phyloP scores from a whole-genome alignment of 345 rosid species.

The Draba incana region DNA sequence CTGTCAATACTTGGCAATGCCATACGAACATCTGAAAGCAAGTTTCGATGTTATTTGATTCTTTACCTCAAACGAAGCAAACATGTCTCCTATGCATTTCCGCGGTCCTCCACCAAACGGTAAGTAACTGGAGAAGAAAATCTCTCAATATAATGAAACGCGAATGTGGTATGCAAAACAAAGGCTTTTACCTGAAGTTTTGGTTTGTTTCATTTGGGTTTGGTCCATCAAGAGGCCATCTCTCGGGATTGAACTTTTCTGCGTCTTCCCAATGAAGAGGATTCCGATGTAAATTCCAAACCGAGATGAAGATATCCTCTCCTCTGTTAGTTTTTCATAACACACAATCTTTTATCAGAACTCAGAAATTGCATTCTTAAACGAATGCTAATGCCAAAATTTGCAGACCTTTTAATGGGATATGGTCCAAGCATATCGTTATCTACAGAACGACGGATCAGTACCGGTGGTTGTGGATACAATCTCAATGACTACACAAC shows the following conservation, averaged over 20 bases:
- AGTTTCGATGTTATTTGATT: conserved; percentile 4
- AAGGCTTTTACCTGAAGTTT: conserved; percentile 61
- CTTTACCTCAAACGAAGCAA: conserved; percentile 87
- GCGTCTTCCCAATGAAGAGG: conserved; percentile 79
- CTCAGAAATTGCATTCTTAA: conserved; percentile 12
- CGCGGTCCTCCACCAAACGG: conserved; percentile 98
- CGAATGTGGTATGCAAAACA: background rate
- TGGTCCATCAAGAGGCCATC: conserved; percentile 96
- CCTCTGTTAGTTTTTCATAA: conserved; percentile 53
- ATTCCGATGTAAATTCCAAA: conserved; percentile 94
- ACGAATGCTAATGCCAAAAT: background rate
- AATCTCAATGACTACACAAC: conserved; percentile 78
- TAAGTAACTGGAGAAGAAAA: conserved; percentile 67
- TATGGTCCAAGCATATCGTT: conserved; percentile 77
- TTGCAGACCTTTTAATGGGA: conserved; percentile 69
- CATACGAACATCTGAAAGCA: conserved; percentile 5
- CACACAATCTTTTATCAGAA: conserved; percentile 24
- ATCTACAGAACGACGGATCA: conserved; percentile 83
- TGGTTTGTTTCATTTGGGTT: conserved; percentile 98
- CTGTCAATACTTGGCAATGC: conserved; percentile 1
- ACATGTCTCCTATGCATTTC: conserved; percentile 96
- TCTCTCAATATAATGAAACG: background rate
- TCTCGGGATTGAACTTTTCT: conserved; percentile 87
- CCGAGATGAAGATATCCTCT: conserved; percentile 88
- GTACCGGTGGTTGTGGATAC: conserved; percentile 97